A percentile compares a stretch with the other conserved stretches of the same genome.
phyloP scores from a whole-genome alignment of 1,139 yeast species.

The Kodamaea suecica region DNA sequence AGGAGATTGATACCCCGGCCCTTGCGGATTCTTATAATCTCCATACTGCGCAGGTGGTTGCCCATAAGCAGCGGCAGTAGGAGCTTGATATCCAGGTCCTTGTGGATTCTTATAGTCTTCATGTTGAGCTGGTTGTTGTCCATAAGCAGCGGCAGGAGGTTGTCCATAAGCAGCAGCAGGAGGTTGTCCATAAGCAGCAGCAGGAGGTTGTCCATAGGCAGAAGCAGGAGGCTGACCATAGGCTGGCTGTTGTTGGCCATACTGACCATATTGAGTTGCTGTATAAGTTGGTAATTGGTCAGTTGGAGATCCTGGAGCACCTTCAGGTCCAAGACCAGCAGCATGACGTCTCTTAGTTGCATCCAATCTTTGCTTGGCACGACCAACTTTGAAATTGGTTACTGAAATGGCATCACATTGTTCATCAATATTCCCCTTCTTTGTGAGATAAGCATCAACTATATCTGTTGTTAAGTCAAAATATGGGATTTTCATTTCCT shows the following conservation, averaged over 20 bases:
- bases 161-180: constrained; percentile 11
- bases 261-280: constrained; percentile 19
- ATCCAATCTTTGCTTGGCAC: constrained; percentile 79
- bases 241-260: constrained; percentile 9
- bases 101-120: constrained; percentile 2
- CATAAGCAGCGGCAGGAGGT: constrained; percentile 16
- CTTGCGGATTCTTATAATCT: constrained; percentile 5
- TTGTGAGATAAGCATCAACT: constrained; percentile 69
- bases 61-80: constrained; percentile 17
- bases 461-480: constrained; percentile 84
- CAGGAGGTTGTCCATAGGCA: constrained; percentile 14
- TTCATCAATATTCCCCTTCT: constrained; percentile 90
- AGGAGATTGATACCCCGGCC: constrained; percentile 13
- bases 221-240: constrained; percentile 13
- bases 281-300: constrained; percentile 21
- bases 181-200: constrained; percentile 14
- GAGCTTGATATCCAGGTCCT: constrained; percentile 13
- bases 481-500: constrained; percentile 94
- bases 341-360: constrained; percentile 77
- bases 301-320: constrained; percentile 17
- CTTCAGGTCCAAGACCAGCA: constrained; percentile 29
- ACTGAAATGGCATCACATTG: constrained; percentile 81
- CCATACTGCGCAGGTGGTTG: constrained; percentile 12
- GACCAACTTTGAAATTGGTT: constrained; percentile 87
- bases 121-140: constrained; percentile 14